Conservation (phyloP, 352 stramenopile species). For the Vaucheria bursata region DNA sequence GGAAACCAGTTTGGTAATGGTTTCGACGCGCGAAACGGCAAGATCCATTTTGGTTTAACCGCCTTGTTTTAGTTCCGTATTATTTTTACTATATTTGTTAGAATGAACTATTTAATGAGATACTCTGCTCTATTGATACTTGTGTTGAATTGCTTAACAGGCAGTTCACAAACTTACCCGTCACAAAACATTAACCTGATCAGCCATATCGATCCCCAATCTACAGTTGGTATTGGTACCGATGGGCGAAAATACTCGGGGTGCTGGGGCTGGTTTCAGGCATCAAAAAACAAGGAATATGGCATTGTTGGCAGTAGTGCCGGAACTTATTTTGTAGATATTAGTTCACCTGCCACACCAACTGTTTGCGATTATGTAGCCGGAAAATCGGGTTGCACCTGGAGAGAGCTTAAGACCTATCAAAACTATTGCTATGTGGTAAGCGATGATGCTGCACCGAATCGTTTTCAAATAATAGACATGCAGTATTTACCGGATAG, state of each 20-base stretch:
- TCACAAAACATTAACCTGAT: not conserved
- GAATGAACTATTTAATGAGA: not conserved
- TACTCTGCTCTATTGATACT: not conserved
- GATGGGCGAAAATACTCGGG: not conserved
- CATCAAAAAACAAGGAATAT: not conserved
- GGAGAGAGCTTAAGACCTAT: not conserved
- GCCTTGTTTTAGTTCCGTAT: conserved; percentile 5
- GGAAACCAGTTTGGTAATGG: not conserved
- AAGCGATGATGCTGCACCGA: not conserved
- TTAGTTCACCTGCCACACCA: not conserved
- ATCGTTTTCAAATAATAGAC: not conserved
- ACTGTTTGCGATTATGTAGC: not conserved
- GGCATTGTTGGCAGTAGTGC: not conserved
- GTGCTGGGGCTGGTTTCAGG: not conserved
- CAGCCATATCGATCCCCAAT: not conserved
- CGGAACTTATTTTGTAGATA: not conserved
- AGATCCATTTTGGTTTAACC: conserved; percentile 3
- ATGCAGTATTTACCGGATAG: not conserved
- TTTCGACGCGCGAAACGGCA: not conserved
- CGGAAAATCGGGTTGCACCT: not conserved
- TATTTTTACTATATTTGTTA: not conserved
- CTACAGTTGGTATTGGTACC: not conserved
- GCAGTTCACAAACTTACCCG: not conserved
- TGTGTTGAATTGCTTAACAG: not conserved
- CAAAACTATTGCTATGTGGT: not conserved